Percentiles rank a stretch among this genome's conserved stretches.
phyloP scores from a whole-genome alignment of 371 early-diverging fungal genomes.

The Choanephora cucurbitarum region DNA sequence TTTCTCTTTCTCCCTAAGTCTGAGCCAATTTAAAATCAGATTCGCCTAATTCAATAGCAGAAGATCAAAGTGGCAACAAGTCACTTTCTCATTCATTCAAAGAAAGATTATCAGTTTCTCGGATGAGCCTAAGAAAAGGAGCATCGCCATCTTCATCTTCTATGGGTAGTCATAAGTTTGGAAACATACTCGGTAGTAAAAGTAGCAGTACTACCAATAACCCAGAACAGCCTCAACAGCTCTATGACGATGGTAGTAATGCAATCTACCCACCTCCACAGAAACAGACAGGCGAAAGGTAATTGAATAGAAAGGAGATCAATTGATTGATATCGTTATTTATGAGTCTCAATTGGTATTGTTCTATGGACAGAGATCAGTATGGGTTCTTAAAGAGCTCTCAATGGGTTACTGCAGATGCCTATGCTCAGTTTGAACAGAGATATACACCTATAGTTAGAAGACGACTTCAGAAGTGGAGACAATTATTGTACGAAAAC shows the following conservation, averaged over 20 bases:
- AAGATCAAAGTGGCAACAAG: background rate
- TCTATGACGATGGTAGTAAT: conserved; percentile 29
- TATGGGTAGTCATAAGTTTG: background rate
- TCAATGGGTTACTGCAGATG: conserved; percentile 61
- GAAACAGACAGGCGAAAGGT: conserved; percentile 22
- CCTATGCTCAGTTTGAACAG: conserved; percentile 58
- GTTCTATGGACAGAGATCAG: conserved; percentile 50
- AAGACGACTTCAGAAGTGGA: conserved; percentile 64
- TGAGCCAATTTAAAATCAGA: conserved; percentile 7
- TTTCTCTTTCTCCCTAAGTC: too few relatives aligned
- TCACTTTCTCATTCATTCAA: conserved; percentile 12
- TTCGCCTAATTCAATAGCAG: conserved; percentile 15
- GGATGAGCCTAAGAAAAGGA: too few relatives aligned
- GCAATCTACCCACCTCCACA: conserved; percentile 27
- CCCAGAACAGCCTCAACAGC: conserved; percentile 9
- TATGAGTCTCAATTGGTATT: background rate
- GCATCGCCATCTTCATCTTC: too few relatives aligned
- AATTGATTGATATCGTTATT: background rate
- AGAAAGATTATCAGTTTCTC: conserved; percentile 6
- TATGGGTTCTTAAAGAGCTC: conserved; percentile 68
- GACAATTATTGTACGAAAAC: conserved; percentile 55
- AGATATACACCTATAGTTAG: conserved; percentile 62
- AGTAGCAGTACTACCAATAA: conserved; percentile 13
- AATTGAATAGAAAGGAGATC: too few relatives aligned
- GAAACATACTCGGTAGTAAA: conserved; percentile 5